Evolutionary conservation across 2,329 filamentous ascomycete species (phyloP).

Genomic region (Fusarium tupiense): DNA sequence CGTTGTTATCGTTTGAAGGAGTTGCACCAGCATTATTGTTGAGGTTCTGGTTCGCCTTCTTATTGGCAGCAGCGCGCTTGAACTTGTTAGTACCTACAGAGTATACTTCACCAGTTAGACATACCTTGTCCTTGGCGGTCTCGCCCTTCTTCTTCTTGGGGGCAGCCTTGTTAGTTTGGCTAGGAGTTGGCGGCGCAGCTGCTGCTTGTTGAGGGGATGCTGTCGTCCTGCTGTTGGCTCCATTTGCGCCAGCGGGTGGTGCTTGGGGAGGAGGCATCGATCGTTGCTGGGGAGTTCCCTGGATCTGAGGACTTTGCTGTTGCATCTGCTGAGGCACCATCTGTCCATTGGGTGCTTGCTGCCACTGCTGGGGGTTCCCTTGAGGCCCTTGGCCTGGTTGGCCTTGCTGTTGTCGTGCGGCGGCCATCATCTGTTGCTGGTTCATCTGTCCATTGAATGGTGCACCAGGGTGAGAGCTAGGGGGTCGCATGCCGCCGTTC

Average conservation of each 20-base stretch:
- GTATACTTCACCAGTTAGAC: slow-evolving; percentile 29
- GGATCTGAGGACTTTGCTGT: slow-evolving; percentile 58
- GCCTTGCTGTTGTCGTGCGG: slow-evolving; percentile 49
- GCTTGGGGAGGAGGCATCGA: slow-evolving; percentile 75
- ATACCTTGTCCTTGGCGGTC: slow-evolving; percentile 74
- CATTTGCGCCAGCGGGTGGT: slow-evolving; percentile 58
- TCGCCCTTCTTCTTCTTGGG: slow-evolving; percentile 82
- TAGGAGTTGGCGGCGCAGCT: slow-evolving; percentile 79
- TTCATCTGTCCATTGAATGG: slow-evolving; percentile 69
- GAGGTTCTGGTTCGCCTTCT: slow-evolving; percentile 68
- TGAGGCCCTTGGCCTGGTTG: slow-evolving; percentile 47
- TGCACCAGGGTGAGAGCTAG: slow-evolving; percentile 72
- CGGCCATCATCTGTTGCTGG: slow-evolving; percentile 65
- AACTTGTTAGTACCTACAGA: slow-evolving; percentile 21
- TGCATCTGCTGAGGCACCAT: slow-evolving; percentile 54
- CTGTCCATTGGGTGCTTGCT: slow-evolving; percentile 54
- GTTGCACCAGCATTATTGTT: slow-evolving; percentile 62
- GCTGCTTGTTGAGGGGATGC: slow-evolving; percentile 71
- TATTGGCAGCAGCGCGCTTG: slow-evolving; percentile 65
- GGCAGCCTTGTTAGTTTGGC: slow-evolving; percentile 75
- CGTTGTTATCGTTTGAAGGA: slow-evolving; percentile 64
- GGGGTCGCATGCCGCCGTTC: slow-evolving; percentile 72
- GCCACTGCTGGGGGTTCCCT: slow-evolving; percentile 52
- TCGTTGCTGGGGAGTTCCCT: slow-evolving; percentile 78
- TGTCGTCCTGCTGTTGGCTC: slow-evolving; percentile 64